These are phyloP conservation scores for Quercus gilva DNA, from an alignment of 306 rosid genomes.

Conservation along the genomic window DNA sequence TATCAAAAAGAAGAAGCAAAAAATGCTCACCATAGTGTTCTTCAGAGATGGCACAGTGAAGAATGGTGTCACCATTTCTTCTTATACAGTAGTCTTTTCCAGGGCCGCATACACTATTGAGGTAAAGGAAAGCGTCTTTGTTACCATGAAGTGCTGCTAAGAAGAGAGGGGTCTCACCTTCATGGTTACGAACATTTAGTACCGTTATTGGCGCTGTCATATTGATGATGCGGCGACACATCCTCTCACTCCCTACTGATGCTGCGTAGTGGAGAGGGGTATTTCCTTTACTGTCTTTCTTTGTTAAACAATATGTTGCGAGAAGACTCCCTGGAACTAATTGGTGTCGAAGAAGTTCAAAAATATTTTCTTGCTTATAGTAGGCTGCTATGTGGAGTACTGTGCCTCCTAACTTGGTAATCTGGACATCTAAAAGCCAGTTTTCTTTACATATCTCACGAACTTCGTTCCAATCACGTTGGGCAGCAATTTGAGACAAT, in stretches of 20 bases:
- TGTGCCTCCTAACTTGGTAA: conserved; percentile 36
- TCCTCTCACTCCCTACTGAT: conserved; percentile 20
- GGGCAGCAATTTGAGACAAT: no score
- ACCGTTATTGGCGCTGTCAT: background rate
- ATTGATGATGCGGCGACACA: conserved; percentile 17
- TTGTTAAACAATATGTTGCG: background rate
- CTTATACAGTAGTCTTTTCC: background rate
- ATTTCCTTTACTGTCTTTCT: conserved; percentile 16
- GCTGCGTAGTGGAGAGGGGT: conserved; percentile 64
- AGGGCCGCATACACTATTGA: background rate
- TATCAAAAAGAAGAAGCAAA: no score
- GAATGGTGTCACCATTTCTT: conserved; percentile 28
- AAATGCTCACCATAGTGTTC: conserved; percentile 20
- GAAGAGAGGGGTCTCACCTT: conserved; percentile 40
- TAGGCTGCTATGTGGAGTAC: conserved; percentile 52
- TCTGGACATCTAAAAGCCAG: background rate
- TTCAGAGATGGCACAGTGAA: conserved; percentile 30
- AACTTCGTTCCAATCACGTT: conserved; percentile 18
- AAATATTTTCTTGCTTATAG: conserved; percentile 3
- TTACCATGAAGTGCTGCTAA: conserved; percentile 35
- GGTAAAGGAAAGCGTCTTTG: conserved; percentile 29
- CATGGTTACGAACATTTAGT: conserved; percentile 10
- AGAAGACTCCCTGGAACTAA: background rate
- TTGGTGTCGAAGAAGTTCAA: background rate
- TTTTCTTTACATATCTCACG: background rate